Percentiles rank a stretch among this genome's conserved stretches.
Evolutionary conservation across 495 filamentous ascomycete species (phyloP).

Genomic region (Glarea lozoyensis): DNA sequence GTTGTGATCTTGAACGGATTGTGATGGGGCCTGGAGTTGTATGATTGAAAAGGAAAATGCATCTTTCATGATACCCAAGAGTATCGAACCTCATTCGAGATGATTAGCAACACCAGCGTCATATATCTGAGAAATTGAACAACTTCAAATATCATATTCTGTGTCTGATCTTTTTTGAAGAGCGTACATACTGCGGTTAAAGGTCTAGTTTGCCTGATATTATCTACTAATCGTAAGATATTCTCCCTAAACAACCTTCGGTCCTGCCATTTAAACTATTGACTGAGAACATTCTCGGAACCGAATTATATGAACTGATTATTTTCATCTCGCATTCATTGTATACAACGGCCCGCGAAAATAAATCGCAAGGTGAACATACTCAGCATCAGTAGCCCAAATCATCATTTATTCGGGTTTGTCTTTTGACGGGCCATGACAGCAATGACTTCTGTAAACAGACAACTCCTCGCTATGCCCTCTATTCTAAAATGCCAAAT

Average conservation of each 20-base stretch:
- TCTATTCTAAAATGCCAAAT: conserved; percentile 6
- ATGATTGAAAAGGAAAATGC: conserved; percentile 13
- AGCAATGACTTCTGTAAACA: neutral
- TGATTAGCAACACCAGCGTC: conserved; percentile 16
- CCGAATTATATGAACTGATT: no score
- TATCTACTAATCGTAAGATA: no score
- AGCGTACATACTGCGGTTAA: no score
- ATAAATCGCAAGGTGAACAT: no score
- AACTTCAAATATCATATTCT: conserved; percentile 7
- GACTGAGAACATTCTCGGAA: no score
- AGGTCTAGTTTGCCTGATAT: no score
- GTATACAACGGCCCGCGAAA: no score
- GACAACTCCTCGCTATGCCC: conserved; percentile 22
- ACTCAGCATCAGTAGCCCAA: no score
- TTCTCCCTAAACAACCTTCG: no score
- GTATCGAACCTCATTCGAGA: neutral
- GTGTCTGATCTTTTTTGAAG: no score
- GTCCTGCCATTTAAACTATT: no score
- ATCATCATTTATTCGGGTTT: neutral
- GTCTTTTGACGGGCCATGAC: neutral
- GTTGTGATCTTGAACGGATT: conserved; percentile 10
- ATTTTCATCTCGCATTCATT: no score
- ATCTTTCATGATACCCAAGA: neutral
- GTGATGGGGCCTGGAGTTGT: conserved; percentile 15
- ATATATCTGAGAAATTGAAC: conserved; percentile 12